phyloP scores from a whole-genome alignment of 2,329 filamentous ascomycete species.

The Penicillium sp. region DNA sequence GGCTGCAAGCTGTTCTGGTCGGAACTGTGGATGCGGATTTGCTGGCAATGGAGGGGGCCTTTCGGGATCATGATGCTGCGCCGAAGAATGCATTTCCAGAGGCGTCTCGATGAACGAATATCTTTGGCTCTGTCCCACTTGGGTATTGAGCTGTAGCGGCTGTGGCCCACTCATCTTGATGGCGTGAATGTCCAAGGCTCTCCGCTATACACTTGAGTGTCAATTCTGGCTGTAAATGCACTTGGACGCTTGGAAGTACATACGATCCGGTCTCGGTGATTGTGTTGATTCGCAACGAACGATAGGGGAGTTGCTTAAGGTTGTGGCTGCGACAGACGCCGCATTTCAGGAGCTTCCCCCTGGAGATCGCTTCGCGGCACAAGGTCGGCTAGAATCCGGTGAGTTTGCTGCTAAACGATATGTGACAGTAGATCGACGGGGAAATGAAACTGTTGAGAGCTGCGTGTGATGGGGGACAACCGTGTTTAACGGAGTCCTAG shows the following conservation, averaged over 20 bases:
- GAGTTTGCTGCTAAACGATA: constrained; percentile 3
- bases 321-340: not conserved
- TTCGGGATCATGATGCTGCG: not conserved
- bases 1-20: not conserved
- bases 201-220: not conserved
- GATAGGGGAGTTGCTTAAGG: not conserved
- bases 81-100: constrained; percentile 20
- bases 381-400: constrained; percentile 1
- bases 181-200: not conserved
- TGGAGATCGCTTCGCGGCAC: constrained; percentile 3
- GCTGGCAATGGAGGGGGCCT: not conserved
- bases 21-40: not conserved
- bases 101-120: constrained; percentile 31
- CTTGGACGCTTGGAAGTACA: not conserved
- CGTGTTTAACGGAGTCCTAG: constrained; percentile 15
- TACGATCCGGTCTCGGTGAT: not conserved
- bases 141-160: constrained; percentile 21
- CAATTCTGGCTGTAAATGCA: not conserved
- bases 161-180: constrained; percentile 23
- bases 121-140: constrained; percentile 15
- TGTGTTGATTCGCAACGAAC: not conserved
- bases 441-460: constrained; percentile 9
- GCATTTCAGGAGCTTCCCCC: constrained; percentile 7
- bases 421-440: constrained; percentile 6
- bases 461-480: constrained; percentile 15